Percentiles rank a stretch among this genome's conserved stretches.
Conservation (phyloP, 192 early-diverging fungal species). For the Haplosporangium gracile region DNA sequence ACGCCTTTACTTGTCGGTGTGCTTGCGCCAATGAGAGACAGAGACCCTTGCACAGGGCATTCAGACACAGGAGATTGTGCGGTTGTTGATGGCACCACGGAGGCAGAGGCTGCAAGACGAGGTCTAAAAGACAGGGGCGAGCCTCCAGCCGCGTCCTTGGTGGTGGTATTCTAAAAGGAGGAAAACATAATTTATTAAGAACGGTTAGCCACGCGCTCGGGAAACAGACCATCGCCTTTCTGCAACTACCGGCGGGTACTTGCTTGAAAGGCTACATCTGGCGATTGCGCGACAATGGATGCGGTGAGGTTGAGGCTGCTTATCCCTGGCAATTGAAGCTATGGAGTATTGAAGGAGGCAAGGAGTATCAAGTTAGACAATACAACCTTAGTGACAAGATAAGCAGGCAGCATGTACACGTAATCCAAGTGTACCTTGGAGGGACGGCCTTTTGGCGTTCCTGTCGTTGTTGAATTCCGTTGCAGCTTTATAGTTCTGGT, state of each 20-base stretch:
- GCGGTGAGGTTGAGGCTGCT: constrained; percentile 2
- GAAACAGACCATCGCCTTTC: not conserved
- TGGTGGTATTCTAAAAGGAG: not conserved
- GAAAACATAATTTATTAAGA: not conserved
- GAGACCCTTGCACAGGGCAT: constrained; percentile 11
- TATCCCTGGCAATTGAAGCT: constrained; percentile 19
- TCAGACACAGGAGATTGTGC: not conserved
- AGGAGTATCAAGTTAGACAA: constrained; percentile 15
- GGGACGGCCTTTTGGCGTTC: constrained; percentile 19
- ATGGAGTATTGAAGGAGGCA: constrained; percentile 26
- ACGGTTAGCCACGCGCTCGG: constrained; percentile 12
- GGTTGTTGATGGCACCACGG: constrained; percentile 5
- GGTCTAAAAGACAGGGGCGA: too few relatives aligned
- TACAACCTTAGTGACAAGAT: constrained; percentile 12
- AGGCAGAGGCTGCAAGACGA: constrained; percentile 1
- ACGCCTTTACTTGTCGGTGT: too few relatives aligned
- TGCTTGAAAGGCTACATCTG: not conserved
- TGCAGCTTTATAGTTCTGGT: not conserved
- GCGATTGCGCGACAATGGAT: not conserved
- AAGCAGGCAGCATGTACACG: constrained; percentile 14
- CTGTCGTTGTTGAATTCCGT: constrained; percentile 3
- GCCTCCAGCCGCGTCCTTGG: too few relatives aligned
- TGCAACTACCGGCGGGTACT: constrained; percentile 8
- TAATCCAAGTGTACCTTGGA: constrained; percentile 15
- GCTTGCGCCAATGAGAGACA: too few relatives aligned